A percentile compares a stretch with the other conserved stretches of the same genome.
Conservation (phyloP, 106 monocot species). For the Allium sativum region DNA sequence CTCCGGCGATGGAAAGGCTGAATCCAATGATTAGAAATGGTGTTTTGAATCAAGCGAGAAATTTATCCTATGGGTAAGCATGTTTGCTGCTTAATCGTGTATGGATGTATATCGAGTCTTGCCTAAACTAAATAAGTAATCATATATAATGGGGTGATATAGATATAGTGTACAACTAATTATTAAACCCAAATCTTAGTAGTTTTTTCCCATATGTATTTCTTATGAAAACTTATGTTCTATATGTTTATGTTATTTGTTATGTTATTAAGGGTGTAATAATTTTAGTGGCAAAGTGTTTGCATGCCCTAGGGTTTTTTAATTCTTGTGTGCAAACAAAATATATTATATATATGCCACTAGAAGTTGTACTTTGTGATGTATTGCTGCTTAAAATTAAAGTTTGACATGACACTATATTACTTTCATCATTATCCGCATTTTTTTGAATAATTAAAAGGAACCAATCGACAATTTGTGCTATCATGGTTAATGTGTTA, state of each 20-base stretch:
- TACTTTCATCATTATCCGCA: too few relatives aligned
- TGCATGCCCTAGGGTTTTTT: too few relatives aligned
- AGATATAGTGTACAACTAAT: not conserved
- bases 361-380: not conserved
- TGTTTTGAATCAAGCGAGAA: constrained; percentile 16
- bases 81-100: not conserved
- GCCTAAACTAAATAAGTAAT: too few relatives aligned
- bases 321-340: too few relatives aligned
- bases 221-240: constrained; percentile 2
- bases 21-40: constrained; percentile 33
- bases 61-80: constrained; percentile 34
- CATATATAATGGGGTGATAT: not conserved
- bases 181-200: not conserved
- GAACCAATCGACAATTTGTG: too few relatives aligned
- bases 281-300: too few relatives aligned
- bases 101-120: too few relatives aligned
- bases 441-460: too few relatives aligned
- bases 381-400: not conserved
- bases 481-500: too few relatives aligned
- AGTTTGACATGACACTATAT: too few relatives aligned
- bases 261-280: too few relatives aligned
- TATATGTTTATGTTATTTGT: too few relatives aligned
- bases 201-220: not conserved
- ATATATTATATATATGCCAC: not conserved
- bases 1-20: constrained; percentile 25